Evolutionary conservation across 208 protist species (phyloP).

Genomic region (Acanthamoeba lenticulata): DNA sequence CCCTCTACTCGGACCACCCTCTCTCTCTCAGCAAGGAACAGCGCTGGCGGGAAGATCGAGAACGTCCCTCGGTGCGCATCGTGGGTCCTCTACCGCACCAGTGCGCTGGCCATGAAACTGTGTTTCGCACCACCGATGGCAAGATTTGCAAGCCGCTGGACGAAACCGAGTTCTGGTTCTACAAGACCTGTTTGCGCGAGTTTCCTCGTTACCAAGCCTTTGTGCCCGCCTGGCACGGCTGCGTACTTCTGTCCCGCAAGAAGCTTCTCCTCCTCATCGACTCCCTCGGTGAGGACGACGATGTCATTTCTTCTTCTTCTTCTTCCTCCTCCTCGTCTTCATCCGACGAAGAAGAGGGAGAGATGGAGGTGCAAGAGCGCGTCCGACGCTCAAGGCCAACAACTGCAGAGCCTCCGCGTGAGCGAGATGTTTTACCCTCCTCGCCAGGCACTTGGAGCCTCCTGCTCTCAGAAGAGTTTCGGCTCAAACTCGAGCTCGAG

Average conservation of each 20-base stretch:
- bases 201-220: constrained; percentile 42
- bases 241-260: neutral
- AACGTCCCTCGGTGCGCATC: neutral
- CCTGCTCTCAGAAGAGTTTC: constrained; percentile 45
- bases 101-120: constrained; percentile 55
- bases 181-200: constrained; percentile 37
- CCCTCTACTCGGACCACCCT: constrained; percentile 8
- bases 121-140: constrained; percentile 50
- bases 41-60: constrained; percentile 10
- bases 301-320: neutral
- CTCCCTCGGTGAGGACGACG: neutral
- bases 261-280: constrained; percentile 50
- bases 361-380: neutral
- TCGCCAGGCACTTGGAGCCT: constrained; percentile 37
- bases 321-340: neutral
- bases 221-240: constrained; percentile 10
- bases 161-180: constrained; percentile 65
- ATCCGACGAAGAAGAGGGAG: neutral
- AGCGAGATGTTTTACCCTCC: neutral
- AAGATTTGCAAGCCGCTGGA: constrained; percentile 63
- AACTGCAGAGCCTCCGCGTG: neutral
- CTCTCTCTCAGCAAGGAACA: constrained; percentile 54
- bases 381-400: neutral
- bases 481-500: constrained; percentile 38
- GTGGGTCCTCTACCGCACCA: constrained; percentile 38